Evolutionary conservation across 2,329 filamentous ascomycete species (phyloP), one percentile per base, ranked within the genome.

Genomic region (Corynespora cassiicola): DNA sequence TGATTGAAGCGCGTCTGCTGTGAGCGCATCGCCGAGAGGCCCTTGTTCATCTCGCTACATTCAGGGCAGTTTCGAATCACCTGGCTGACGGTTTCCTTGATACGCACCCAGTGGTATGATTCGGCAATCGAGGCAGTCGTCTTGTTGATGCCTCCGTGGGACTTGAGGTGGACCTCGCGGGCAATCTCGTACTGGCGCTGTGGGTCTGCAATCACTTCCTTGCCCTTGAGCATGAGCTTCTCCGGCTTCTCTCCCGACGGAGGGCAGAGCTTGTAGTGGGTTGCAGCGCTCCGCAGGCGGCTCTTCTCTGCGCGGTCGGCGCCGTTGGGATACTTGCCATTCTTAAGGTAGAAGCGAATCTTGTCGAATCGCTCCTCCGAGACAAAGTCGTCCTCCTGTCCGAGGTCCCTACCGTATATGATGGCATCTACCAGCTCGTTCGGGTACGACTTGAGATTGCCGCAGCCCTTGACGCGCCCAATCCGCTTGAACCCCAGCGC

Each of bases 281-380:
- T 96, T 25, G 91, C 91, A 31, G 92, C 91, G 70, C 88, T 95
- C 57, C 94, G 84, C 39, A 99, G 82, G 56, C 92, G 87, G 72
- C 87, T 92, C 80, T 97, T 97, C 71, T 97, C 94, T 40, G 91
- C 91, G 42, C 92, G 84, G 75, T 96, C 90, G 63, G 92, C 91
- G 47, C 91, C 92, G 58, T 86, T 85, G 43, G 94, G 94, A 69
- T 99, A 97, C 69, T 91, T 90, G 63, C 86, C 87, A 68, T 91
- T 90, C 72, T 95, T 95, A 63, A 97, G 84, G 72, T 97, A 97
- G 76, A 88, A 97, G 63, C 91, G 87, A 67, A 97, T 97, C 78
- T 96, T 96, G 77, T 96, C 92, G 76, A 97, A 97, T 56, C 94
- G 88, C 74, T 96, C 91, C 76, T 96, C 91, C 69, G 87, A 91